Conservation (phyloP, 1,284 basidiomycete species). For the Athelia sp. region DNA sequence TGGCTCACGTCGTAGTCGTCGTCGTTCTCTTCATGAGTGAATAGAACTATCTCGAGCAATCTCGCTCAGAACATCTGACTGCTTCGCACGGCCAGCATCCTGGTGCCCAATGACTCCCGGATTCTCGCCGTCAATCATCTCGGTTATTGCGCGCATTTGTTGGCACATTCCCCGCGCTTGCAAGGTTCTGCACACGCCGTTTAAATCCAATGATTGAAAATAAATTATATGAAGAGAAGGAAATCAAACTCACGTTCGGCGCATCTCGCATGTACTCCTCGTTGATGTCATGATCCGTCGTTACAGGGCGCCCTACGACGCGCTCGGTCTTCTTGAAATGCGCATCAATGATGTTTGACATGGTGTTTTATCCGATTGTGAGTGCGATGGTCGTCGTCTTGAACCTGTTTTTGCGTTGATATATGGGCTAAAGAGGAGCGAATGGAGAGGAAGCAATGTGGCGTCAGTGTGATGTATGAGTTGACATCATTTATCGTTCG, state of each 20-base stretch:
- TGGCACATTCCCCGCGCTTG: background rate
- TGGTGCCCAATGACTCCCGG: constrained; percentile 1
- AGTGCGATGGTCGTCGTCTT: too few relatives aligned
- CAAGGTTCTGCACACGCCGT: background rate
- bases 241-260: constrained; percentile 20
- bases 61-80: constrained; percentile 7
- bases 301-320: constrained; percentile 20
- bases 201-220: background rate
- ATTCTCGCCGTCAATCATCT: background rate
- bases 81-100: constrained; percentile 10
- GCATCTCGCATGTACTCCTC: constrained; percentile 27
- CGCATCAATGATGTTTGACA: constrained; percentile 3
- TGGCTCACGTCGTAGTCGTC: too few relatives aligned
- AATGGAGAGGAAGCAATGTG: too few relatives aligned
- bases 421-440: too few relatives aligned
- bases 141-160: background rate
- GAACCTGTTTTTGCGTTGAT: too few relatives aligned
- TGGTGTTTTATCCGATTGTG: too few relatives aligned
- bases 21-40: constrained; percentile 12
- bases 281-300: constrained; percentile 27
- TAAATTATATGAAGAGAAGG: background rate
- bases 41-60: constrained; percentile 10
- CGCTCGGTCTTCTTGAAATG: constrained; percentile 26
- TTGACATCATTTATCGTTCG: too few relatives aligned
- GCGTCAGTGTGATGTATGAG: too few relatives aligned